Percentiles rank a stretch among this genome's conserved stretches.
These are phyloP conservation scores for Tylopilus subfusipes DNA, from an alignment of 768 basidiomycete species.

Conservation along the genomic window DNA sequence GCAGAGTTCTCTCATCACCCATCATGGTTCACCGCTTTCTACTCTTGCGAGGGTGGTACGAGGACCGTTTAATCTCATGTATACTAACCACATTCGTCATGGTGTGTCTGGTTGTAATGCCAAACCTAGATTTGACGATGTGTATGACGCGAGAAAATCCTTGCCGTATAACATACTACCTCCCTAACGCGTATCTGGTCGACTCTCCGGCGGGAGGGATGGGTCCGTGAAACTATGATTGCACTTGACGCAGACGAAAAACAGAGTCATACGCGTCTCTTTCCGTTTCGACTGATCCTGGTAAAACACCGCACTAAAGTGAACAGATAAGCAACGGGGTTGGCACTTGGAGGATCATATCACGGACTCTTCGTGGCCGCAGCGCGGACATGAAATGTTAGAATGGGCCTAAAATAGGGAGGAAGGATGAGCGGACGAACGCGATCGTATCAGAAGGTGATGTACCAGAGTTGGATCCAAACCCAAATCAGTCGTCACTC, in stretches of 20 bases:
- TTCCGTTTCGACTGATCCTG: slow-evolving; percentile 98
- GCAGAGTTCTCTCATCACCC: neutral
- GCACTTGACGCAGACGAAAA: slow-evolving; percentile 86
- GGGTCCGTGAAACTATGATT: slow-evolving; percentile 75
- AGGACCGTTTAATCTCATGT: neutral
- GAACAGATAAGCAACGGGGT: slow-evolving; percentile 2
- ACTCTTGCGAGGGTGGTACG: neutral
- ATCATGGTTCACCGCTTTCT: neutral
- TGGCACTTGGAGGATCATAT: neutral
- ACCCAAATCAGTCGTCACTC: slow-evolving; percentile 84
- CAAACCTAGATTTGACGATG: neutral
- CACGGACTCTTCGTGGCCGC: slow-evolving; percentile 80
- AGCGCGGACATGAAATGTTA: slow-evolving; percentile 78
- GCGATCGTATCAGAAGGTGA: neutral
- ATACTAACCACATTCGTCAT: neutral
- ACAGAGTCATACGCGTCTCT: slow-evolving; percentile 91
- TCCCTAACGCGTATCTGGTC: slow-evolving; percentile 27
- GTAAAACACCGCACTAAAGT: slow-evolving; percentile 81
- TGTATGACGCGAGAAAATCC: slow-evolving; percentile 2
- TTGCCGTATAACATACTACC: neutral
- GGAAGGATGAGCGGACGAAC: neutral
- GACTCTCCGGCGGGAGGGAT: slow-evolving; percentile 45
- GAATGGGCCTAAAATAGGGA: slow-evolving; percentile 64
- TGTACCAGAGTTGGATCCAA: slow-evolving; percentile 84
- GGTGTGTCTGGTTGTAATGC: neutral